Evolutionary conservation across 2,329 filamentous ascomycete species (phyloP).

Genomic region (Trichoderma cornu-damae): DNA sequence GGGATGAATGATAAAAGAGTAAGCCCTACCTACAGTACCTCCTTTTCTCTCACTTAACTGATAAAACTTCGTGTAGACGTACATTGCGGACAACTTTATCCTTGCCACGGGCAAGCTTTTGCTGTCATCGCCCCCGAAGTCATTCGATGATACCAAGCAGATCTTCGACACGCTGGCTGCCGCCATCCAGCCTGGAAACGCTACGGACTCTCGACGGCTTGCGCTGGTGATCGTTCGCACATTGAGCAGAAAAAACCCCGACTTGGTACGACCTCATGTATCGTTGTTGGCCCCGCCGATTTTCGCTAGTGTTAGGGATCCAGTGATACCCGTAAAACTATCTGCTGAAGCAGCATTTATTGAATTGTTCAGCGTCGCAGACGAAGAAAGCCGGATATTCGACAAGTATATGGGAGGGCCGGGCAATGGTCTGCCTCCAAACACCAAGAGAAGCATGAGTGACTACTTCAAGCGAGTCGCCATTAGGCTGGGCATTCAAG

Average conservation of each 20-base stretch:
- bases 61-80: slow-evolving; percentile 49
- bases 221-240: slow-evolving; percentile 85
- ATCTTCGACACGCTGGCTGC: slow-evolving; percentile 74
- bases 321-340: slow-evolving; percentile 90
- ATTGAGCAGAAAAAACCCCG: slow-evolving; percentile 70
- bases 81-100: slow-evolving; percentile 81
- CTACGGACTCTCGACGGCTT: slow-evolving; percentile 78
- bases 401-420: slow-evolving; percentile 79
- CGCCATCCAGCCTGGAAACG: slow-evolving; percentile 70
- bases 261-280: slow-evolving; percentile 77
- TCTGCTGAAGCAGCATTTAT: slow-evolving; percentile 93
- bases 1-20: slow-evolving; percentile 74
- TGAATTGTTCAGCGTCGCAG: slow-evolving; percentile 81
- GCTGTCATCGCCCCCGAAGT: slow-evolving; percentile 61
- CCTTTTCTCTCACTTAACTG: neutral
- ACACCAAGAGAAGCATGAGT: slow-evolving; percentile 80
- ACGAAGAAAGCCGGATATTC: slow-evolving; percentile 79
- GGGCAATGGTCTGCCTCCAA: slow-evolving; percentile 60
- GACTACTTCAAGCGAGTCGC: slow-evolving; percentile 98
- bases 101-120: slow-evolving; percentile 89
- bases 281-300: slow-evolving; percentile 73
- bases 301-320: slow-evolving; percentile 84
- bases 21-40: slow-evolving; percentile 37
- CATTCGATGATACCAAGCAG: slow-evolving; percentile 70
- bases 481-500: slow-evolving; percentile 76